These are phyloP conservation scores for Candida ovalis DNA, from an alignment of 805 yeast species.

Conservation along the genomic window DNA sequence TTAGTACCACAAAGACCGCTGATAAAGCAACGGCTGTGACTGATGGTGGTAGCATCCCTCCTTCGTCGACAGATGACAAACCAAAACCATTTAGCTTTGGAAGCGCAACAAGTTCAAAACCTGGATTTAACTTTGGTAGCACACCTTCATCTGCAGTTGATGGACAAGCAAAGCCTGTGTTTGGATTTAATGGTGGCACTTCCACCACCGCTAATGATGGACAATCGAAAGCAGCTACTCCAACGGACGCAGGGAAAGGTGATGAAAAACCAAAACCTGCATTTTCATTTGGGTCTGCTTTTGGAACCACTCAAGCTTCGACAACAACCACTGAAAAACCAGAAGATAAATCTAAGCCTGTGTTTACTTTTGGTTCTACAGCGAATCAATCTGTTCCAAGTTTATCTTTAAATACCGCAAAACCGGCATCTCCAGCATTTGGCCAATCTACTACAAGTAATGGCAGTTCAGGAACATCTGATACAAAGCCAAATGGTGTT, in stretches of 20 bases:
- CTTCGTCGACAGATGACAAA: neutral
- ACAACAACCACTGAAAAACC: neutral
- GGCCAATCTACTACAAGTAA: neutral
- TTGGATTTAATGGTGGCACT: constrained; percentile 4
- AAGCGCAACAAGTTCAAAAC: neutral
- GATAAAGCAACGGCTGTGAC: too few relatives aligned
- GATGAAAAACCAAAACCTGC: constrained; percentile 1
- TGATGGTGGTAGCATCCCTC: too few relatives aligned
- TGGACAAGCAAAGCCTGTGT: constrained; percentile 5
- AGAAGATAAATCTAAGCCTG: neutral
- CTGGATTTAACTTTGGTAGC: constrained; percentile 2
- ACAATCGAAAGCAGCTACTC: neutral
- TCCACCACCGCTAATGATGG: constrained; percentile 3
- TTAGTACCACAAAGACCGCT: too few relatives aligned
- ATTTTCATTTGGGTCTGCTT: neutral
- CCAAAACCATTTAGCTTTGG: neutral
- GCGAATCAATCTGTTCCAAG: neutral
- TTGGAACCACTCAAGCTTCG: neutral
- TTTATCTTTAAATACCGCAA: neutral
- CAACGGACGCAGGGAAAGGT: neutral
- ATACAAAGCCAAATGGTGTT: neutral
- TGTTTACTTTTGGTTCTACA: neutral
- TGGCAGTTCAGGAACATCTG: neutral
- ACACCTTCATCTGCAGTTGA: neutral
- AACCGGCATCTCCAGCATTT: neutral